These are phyloP conservation scores for Cucurbita ficifolia DNA, from an alignment of 306 rosid species.

Conservation along the genomic window DNA sequence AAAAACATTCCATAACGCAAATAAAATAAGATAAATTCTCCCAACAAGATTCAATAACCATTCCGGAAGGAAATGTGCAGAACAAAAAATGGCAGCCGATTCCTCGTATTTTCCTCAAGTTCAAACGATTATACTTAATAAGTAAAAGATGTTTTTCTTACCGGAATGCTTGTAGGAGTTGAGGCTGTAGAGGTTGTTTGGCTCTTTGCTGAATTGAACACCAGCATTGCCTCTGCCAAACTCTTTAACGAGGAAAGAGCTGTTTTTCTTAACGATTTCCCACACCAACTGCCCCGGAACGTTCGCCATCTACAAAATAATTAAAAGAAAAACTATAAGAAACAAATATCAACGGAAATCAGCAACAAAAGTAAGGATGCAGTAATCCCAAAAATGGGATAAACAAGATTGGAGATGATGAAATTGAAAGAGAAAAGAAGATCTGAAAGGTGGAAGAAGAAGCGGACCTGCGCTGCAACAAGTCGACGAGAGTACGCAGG, in stretches of 20 bases:
- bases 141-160: conserved; percentile 1
- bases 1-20: background rate
- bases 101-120: background rate
- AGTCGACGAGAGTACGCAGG: background rate
- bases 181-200: conserved; percentile 70
- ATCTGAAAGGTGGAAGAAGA: background rate
- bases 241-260: conserved; percentile 56
- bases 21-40: background rate
- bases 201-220: conserved; percentile 63
- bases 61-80: too few species aligned
- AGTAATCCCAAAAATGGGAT: background rate
- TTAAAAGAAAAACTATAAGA: background rate
- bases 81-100: background rate
- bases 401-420: background rate
- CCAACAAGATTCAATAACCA: background rate
- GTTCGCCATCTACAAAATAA: conserved; percentile 33
- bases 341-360: background rate
- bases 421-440: background rate
- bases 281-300: conserved; percentile 66
- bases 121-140: background rate
- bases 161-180: conserved; percentile 70
- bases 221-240: conserved; percentile 68
- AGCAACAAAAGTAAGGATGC: background rate
- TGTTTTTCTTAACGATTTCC: conserved; percentile 83
- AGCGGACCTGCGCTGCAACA: background rate